A percentile compares a stretch with the other conserved stretches of the same genome.
These are phyloP conservation scores for Petasospora rhodanensis DNA, from an alignment of 1,139 yeast species.

Conservation along the genomic window DNA sequence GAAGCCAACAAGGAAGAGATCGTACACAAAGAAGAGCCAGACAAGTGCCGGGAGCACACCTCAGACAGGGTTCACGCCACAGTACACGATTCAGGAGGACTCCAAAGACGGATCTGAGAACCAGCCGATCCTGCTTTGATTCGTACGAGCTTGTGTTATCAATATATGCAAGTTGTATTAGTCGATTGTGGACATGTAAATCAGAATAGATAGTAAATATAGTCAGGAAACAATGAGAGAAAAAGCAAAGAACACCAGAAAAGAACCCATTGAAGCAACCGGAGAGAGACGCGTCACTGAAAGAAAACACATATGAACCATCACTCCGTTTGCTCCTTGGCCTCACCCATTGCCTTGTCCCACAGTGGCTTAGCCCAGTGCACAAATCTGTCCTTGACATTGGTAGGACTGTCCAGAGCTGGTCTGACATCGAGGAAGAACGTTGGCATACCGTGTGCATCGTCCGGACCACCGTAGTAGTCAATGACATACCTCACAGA, in stretches of 20 bases:
- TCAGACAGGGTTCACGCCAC: constrained; percentile 11
- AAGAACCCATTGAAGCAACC: no score
- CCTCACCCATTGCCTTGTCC: constrained; percentile 24
- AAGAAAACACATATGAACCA: no score
- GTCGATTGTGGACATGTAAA: no score
- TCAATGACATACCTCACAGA: constrained; percentile 89
- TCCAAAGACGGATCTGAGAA: constrained; percentile 14
- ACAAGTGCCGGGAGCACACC: constrained; percentile 14
- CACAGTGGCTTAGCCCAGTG: constrained; percentile 43
- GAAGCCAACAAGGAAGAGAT: constrained; percentile 18
- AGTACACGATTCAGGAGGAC: constrained; percentile 9
- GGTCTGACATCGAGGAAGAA: constrained; percentile 94
- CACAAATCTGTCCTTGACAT: constrained; percentile 61
- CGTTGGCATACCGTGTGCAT: constrained; percentile 81
- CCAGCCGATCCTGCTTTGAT: constrained; percentile 23
- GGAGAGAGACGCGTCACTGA: no score
- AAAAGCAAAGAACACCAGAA: no score
- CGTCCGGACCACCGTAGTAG: constrained; percentile 94
- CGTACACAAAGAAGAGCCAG: constrained; percentile 19
- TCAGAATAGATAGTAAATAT: no score
- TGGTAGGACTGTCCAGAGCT: constrained; percentile 68
- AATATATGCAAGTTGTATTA: no score
- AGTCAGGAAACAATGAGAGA: no score
- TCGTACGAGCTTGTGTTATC: no score
- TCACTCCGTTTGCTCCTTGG: no score